A percentile compares a stretch with the other conserved stretches of the same genome.
phyloP scores from a whole-genome alignment of 2,329 filamentous ascomycete genomes.

The Raffaelea albimanens region DNA sequence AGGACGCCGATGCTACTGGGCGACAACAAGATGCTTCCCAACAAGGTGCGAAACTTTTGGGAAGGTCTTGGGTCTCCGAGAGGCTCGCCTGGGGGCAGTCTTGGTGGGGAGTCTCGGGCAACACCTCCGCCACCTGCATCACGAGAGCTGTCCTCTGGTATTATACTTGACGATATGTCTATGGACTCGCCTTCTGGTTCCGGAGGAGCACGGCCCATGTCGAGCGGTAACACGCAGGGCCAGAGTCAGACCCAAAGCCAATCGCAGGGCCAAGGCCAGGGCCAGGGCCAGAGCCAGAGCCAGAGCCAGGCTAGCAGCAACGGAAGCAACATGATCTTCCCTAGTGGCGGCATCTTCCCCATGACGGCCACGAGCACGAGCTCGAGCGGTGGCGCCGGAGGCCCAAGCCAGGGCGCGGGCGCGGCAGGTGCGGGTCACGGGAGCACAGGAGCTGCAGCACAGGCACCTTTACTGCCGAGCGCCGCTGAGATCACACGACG shows the following conservation, averaged over 20 bases:
- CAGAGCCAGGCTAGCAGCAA: slow-evolving; percentile 1
- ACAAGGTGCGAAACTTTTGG: slow-evolving; percentile 65
- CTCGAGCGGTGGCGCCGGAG: slow-evolving; percentile 26
- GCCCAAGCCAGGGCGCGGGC: slow-evolving; percentile 20
- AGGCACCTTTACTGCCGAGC: slow-evolving; percentile 41
- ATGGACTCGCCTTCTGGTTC: slow-evolving; percentile 54
- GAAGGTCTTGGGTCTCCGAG: slow-evolving; percentile 42
- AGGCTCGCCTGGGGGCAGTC: slow-evolving; percentile 34
- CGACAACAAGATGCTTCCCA: slow-evolving; percentile 61
- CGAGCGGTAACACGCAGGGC: background rate
- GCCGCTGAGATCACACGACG: slow-evolving; percentile 69
- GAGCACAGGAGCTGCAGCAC: no score
- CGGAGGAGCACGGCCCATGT: no score
- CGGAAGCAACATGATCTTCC: slow-evolving; percentile 17
- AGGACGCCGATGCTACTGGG: slow-evolving; percentile 54
- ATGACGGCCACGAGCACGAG: slow-evolving; percentile 20
- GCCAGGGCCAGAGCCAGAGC: background rate
- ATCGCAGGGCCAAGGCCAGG: background rate
- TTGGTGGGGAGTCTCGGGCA: slow-evolving; percentile 10
- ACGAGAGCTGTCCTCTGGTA: slow-evolving; percentile 45
- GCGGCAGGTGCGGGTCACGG: slow-evolving; percentile 15
- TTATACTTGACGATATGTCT: slow-evolving; percentile 50
- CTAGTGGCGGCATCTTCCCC: slow-evolving; percentile 16
- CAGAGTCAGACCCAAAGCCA: background rate
- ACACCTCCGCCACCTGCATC: slow-evolving; percentile 55